phyloP scores from a whole-genome alignment of 495 filamentous ascomycete species.

The Lepraria neglecta region DNA sequence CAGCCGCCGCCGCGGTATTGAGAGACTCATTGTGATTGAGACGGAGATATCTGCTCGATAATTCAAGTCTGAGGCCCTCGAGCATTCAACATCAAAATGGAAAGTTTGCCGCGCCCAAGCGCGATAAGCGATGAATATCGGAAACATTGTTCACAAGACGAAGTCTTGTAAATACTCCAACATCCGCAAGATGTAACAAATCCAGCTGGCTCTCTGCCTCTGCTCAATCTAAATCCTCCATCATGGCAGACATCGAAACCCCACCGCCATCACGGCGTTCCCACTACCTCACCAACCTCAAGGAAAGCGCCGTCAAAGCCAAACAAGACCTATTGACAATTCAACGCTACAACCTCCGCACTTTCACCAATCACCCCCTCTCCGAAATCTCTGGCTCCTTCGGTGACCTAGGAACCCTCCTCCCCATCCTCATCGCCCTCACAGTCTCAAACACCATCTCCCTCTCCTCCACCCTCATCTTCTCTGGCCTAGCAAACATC shows the following conservation, averaged over 20 bases:
- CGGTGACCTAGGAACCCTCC: conserved; percentile 84
- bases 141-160: too few relatives aligned
- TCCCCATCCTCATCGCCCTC: conserved; percentile 82
- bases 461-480: conserved; percentile 76
- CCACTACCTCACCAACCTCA: conserved; percentile 6
- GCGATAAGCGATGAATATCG: conserved; percentile 1
- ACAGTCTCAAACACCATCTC: conserved; percentile 67
- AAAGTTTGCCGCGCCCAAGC: neutral
- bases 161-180: too few relatives aligned
- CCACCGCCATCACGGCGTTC: neutral
- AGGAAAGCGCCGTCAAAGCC: neutral
- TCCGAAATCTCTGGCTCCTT: conserved; percentile 84
- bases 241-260: neutral
- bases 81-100: too few relatives aligned
- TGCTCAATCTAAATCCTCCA: neutral
- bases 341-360: conserved; percentile 41
- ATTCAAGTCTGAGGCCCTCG: too few relatives aligned
- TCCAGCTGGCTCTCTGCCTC: conserved; percentile 34
- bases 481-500: conserved; percentile 81
- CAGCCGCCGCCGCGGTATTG: conserved; percentile 11
- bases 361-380: conserved; percentile 52
- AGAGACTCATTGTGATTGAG: neutral
- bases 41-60: neutral
- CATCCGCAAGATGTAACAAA: too few relatives aligned
- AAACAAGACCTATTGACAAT: conserved; percentile 13